Evolutionary conservation across 331 rosid genomes (phyloP), one percentile per base, ranked within the genome.

Genomic region (Ulmus americana): DNA sequence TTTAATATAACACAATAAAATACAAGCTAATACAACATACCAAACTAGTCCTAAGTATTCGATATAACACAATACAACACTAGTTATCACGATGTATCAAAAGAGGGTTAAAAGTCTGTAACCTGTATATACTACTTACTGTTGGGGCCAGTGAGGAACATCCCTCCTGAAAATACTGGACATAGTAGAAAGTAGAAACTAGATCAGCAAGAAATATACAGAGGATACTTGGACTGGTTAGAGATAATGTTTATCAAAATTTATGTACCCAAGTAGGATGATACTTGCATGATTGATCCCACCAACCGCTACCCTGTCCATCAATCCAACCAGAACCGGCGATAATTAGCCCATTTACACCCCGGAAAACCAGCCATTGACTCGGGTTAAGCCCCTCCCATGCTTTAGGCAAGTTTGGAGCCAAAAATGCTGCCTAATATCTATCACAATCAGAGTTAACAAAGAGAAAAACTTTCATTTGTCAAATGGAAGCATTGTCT

Each of bases 141-240:
- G 81, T 80, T 64, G 81, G 81, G 6, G 85, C 85, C 73, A 65
- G 63, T 65, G 68, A 18, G 16, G 82, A 73, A 67, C 82, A 76
- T 38, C 56, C 65, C 65, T 54, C 46, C 85, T 76, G 79, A 14
- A 41, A 65, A 63, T 53, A 35, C 59, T 10, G 49, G 55, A 16
- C 45, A 73, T 10, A 43, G 50, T 39, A 47, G 46, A 47, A 16
- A 43, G 50, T 39, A 47, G 46, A 47, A 16, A 16, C 3, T 5
- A 45, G 15, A 58, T 16, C 39, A 48, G 39, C 15, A 7, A 43
- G 7, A 10, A 4, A 46, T 5, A 6, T 1, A n/a, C 40, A 55
- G 35, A 35, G 9, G 20, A 28, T 10, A 5, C 39, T 43, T 47
- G 5, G 15, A 49, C 16, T 9, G 18, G 14, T 38, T 10, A 13